Evolutionary conservation across 306 rosid species (phyloP).

Genomic region (Gleditsia sinensis): DNA sequence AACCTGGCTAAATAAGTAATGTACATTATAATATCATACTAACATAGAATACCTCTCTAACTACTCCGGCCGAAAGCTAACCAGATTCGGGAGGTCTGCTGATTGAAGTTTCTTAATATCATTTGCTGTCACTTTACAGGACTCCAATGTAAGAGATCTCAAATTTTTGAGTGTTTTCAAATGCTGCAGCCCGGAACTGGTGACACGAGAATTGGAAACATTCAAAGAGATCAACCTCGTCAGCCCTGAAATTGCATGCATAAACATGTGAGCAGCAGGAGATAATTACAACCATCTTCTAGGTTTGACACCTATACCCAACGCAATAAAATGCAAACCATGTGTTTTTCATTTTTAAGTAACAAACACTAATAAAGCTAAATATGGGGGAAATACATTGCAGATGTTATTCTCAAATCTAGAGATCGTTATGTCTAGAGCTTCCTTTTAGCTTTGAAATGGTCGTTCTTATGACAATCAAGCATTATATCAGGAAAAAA

Average conservation of each 20-base stretch:
- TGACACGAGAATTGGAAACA: slow-evolving; percentile 73
- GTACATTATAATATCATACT: neutral
- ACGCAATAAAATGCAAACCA: neutral
- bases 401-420: neutral
- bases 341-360: neutral
- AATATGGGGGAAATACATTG: neutral
- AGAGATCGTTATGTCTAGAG: too few relatives aligned
- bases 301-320: neutral
- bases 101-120: slow-evolving; percentile 78
- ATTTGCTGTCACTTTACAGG: slow-evolving; percentile 78
- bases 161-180: slow-evolving; percentile 75
- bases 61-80: slow-evolving; percentile 86
- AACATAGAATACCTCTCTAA: slow-evolving; percentile 7
- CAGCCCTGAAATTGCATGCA: slow-evolving; percentile 63
- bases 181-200: slow-evolving; percentile 71
- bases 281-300: neutral
- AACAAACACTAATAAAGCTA: neutral
- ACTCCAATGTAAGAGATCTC: slow-evolving; percentile 83
- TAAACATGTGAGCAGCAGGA: slow-evolving; percentile 21
- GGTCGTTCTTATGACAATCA: too few relatives aligned
- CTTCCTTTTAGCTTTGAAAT: too few relatives aligned
- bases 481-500: too few relatives aligned
- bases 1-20: neutral
- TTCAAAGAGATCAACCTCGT: slow-evolving; percentile 73
- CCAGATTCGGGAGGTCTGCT: slow-evolving; percentile 75